Evolutionary conservation across 495 filamentous ascomycete genomes (phyloP).

Genomic region (Penicillium ucsense): DNA sequence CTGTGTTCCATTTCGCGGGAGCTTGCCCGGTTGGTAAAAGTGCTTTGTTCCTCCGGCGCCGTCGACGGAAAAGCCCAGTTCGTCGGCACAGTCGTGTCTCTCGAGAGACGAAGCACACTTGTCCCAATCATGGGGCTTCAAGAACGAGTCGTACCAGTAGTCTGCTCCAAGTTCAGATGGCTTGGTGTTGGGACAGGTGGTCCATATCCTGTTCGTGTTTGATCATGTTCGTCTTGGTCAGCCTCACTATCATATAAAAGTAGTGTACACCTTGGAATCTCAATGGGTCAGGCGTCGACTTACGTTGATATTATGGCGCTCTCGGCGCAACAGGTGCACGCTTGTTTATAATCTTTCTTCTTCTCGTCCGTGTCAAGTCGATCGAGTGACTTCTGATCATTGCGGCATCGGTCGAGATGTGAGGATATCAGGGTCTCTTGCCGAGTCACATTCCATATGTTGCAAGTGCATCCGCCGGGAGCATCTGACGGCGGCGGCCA

Average conservation of each 20-base stretch:
- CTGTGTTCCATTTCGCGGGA: constrained; percentile 10
- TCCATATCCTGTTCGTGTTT: constrained; percentile 7
- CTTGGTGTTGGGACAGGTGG: constrained; percentile 12
- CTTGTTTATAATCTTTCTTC: constrained; percentile 1
- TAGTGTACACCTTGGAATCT: neutral
- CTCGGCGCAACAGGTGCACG: constrained; percentile 13
- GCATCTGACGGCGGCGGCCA: constrained; percentile 16
- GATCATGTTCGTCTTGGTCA: neutral
- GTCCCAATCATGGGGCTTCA: constrained; percentile 2
- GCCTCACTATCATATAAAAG: neutral
- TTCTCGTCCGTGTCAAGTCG: neutral
- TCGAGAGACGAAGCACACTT: constrained; percentile 6
- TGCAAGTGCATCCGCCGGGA: constrained; percentile 17
- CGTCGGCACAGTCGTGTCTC: constrained; percentile 3
- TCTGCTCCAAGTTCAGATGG: constrained; percentile 5
- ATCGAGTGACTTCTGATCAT: constrained; percentile 4
- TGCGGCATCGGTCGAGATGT: neutral
- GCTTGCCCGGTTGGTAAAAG: constrained; percentile 3
- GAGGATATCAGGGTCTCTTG: neutral
- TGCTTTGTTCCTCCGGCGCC: constrained; percentile 3
- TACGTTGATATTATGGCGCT: constrained; percentile 15
- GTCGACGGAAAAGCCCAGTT: constrained; percentile 5
- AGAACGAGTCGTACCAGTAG: neutral
- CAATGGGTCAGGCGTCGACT: neutral
- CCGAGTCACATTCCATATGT: constrained; percentile 7